Evolutionary conservation across 2,329 filamentous ascomycete species (phyloP), one percentile per base, ranked within the genome.

Genomic region (Aspergillus fumigatus): DNA sequence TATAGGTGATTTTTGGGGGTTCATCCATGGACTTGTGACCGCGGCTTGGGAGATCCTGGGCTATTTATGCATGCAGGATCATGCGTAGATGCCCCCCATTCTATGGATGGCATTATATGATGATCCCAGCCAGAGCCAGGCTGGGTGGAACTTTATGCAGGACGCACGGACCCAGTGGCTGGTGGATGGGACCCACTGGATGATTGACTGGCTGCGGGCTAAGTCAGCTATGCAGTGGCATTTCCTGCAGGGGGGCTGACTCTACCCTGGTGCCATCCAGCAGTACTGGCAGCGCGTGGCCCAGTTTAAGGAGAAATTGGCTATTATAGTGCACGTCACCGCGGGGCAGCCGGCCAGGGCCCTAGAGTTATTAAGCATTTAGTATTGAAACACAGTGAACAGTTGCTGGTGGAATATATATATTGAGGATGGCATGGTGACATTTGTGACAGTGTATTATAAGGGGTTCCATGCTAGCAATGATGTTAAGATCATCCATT

Each of bases 401-500:
- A 58, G 52, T n/a, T 5, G 27, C 0, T 38, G n/a, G 3, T n/a
- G 23, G 1, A 58, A 58, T 50, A 54, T 58, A 43, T 58, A 29
- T 52, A 54, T 58, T 9, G 8, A 58, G 3, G 14, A 58, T 40
- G 14, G 50, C 8, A 32, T 55, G 10, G 26, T 58, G 0, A 23
- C 38, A 3, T 29, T 58, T 0, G 6, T 51, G 1, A 47, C 27
- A 0, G 47, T 35, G 10, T 53, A 54, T 4, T 10, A 29, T 11
- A 29, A 29, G 27, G 27, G 27, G 7, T 29, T 29, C 27, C 27
- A 29, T 4, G 8, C 3, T 3, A 10, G 9, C 8, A 29, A 29
- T 4, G 27, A 29, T 11, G 27, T 29, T 2, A 29, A 29, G 3
- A 29, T 29, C 9, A 29, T 29, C 27, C 27, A 29, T 29, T 3